These are phyloP conservation scores for Pichia sp. DNA, from an alignment of 1,139 yeast species.

Conservation along the genomic window DNA sequence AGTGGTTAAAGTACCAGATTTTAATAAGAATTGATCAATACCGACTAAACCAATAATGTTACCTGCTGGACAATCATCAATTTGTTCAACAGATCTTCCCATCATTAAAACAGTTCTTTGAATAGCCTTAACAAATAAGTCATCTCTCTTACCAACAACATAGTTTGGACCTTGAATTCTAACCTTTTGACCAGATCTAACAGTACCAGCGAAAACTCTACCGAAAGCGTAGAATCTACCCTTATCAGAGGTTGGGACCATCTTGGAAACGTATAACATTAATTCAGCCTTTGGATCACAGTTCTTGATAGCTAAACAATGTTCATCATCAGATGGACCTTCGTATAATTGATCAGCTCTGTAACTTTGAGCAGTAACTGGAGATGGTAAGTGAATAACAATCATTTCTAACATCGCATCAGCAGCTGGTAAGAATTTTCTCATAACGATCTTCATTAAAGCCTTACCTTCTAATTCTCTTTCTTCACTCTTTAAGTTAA, in stretches of 20 bases:
- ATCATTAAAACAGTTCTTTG: constrained; percentile 99
- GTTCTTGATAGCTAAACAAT: constrained; percentile 88
- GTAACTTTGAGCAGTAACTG: constrained; percentile 98
- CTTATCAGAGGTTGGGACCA: constrained; percentile 99
- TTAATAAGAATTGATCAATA: constrained; percentile 98
- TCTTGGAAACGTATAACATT: constrained; percentile 99
- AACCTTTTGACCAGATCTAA: constrained; percentile 97
- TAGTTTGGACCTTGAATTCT: constrained; percentile 99
- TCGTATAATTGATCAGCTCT: constrained; percentile 99
- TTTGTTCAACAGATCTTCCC: constrained; percentile 98
- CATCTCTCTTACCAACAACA: constrained; percentile 97
- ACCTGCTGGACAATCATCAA: constrained; percentile 99
- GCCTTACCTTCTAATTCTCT: constrained; percentile 98
- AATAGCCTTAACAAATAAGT: constrained; percentile 91
- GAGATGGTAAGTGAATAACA: constrained; percentile 97
- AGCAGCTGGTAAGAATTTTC: constrained; percentile 99
- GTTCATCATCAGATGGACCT: constrained; percentile 96
- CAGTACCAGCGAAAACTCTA: constrained; percentile 99
- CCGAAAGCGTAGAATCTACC: constrained; percentile 99
- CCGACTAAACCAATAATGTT: constrained; percentile 99
- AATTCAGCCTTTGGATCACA: constrained; percentile 99
- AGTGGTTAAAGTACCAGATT: constrained; percentile 99
- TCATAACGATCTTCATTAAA: constrained; percentile 96
- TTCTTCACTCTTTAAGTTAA: constrained; percentile 85
- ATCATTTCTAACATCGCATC: constrained; percentile 99